Conservation (phyloP, 257 asterid species). For the Penstemon davidsonii region DNA sequence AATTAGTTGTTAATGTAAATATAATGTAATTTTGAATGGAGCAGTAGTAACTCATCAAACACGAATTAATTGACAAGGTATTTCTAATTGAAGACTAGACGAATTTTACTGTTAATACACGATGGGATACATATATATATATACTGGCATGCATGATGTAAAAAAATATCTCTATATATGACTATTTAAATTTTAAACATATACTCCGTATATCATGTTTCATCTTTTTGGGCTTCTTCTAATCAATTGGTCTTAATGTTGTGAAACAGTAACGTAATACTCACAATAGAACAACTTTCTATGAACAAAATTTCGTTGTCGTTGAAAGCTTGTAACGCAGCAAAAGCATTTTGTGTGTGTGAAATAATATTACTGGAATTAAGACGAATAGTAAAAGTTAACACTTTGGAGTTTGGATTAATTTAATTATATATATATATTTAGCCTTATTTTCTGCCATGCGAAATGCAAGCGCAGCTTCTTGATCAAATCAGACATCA, state of each 20-base stretch:
- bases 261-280: slow-evolving; percentile 16
- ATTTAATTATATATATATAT: neutral
- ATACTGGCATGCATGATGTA: no score
- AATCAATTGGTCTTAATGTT: slow-evolving; percentile 17
- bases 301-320: slow-evolving; percentile 21
- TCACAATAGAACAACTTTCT: neutral
- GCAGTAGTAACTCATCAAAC: no score
- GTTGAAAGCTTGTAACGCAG: slow-evolving; percentile 22
- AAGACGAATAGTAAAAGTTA: slow-evolving; percentile 23
- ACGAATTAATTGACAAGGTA: no score
- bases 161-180: no score
- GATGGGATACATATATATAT: no score
- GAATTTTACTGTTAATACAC: no score
- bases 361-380: slow-evolving; percentile 13
- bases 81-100: no score
- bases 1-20: no score
- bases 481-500: slow-evolving; percentile 40
- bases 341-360: neutral
- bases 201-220: neutral
- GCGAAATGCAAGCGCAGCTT: slow-evolving; percentile 39
- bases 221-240: slow-evolving; percentile 17
- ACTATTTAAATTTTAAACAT: no score
- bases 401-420: neutral
- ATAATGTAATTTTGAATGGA: no score
- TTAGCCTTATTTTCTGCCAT: slow-evolving; percentile 26